Evolutionary conservation across 805 yeast species (phyloP), one percentile per base, ranked within the genome.

Genomic region (Candida nanaspora): DNA sequence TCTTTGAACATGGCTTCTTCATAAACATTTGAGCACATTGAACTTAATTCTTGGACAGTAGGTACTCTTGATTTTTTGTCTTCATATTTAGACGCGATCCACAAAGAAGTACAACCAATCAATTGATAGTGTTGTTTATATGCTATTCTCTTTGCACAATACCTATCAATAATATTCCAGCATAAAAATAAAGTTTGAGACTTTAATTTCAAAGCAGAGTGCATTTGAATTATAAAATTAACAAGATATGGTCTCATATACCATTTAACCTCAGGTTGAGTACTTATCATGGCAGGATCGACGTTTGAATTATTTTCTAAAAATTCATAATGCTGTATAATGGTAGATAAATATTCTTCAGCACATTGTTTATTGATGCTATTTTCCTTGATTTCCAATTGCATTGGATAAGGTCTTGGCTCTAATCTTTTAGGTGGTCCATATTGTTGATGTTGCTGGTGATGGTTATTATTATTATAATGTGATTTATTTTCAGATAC

Each of bases 31-130:
- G 80, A 66, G 47, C 80, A 76, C 80, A 76, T 74, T 41, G 69
- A 57, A 10, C 73, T 61, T 46, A 76, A 59, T 49, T 76, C 82
- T 37, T 68, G 63, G 38, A 76, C 61, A 3, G 78, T 73, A 20
- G 82, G 82, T 4, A 76, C 78, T 41, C 81, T 61, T 37, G 69
- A 65, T 55, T 76, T 76, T 51, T 76, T 76, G 51, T 76, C 82
- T 53, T 76, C 82, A 53, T 75, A 76, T 52, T 91, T 91, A 21
- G 96, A 81, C 2, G 96, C 86, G 26, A 91, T 74, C 97, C 98
- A 91, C 28, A 91, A 66, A 45, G 96, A 86, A 4, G 96, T 86
- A 45, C 95, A 84, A 26, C 94, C 87, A 10, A 91, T 91, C 40
- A 91, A 70, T 61, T 89, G 96, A 46, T 86, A 80, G 62, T 89